Evolutionary conservation across 345 rosid species (phyloP), one percentile per base, ranked within the genome.

Genomic region (Arabidopsis arenosa): DNA sequence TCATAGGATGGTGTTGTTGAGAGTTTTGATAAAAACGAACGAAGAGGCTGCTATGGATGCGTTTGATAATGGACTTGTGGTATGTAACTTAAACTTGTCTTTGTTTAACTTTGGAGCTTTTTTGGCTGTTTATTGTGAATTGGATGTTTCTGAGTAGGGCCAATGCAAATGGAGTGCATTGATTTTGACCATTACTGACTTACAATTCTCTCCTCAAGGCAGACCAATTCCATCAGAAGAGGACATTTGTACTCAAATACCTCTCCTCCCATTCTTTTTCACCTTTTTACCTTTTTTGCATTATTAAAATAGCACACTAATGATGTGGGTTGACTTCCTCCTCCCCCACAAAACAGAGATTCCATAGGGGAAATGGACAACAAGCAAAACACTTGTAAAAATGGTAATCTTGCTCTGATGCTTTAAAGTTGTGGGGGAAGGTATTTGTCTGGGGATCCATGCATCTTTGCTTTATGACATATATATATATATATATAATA

Each of bases 31-130:
- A 93, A 91, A 37, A 97, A 93, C 28, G 93, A 91, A 23, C 26
- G 92, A 91, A 43, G 93, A 89, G 66, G 93, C 93, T n/a, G 93
- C 93, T n/a, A 82, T 93, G 28, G 88, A 86, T 81, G 93, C 93
- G 9, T 85, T 83, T 75, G 79, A 85, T 55, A 81, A 82, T 73
- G 90, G 85, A 17, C 83, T 79, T 23, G 90, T 80, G 87, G 96
- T 90, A 79, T 32, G 87, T 76, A 17, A 47, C 74, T 63, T 40
- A 15, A 44, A 9, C 61, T 32, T 68, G n/a, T 26, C 63, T 63
- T 55, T 40, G 49, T 14, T 45, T n/a, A 45, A 6, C 49, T 45
- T 45, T 45, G 49, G 8, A 45, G 49, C 18, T 5, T n/a, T 44
- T 45, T 45, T 41, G 14, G 5, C 45, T 43, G 47, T 43, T 43